Evolutionary conservation across 2,329 filamentous ascomycete genomes (phyloP).

Genomic region (Talaromyces sp.): DNA sequence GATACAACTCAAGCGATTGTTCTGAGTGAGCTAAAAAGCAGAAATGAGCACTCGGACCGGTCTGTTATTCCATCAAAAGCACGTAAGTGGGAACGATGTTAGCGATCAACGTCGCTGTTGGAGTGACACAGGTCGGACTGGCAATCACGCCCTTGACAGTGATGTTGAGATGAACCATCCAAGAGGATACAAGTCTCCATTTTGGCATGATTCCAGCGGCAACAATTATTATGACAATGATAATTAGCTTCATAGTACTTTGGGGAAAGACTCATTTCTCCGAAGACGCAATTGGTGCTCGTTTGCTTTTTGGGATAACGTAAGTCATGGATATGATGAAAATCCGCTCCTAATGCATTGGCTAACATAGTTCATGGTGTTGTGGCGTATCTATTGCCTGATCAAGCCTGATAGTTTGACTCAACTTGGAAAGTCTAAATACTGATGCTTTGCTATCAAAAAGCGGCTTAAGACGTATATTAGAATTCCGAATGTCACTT

Average conservation of each 20-base stretch:
- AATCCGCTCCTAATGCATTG: not conserved
- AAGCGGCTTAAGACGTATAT: too few relatives aligned
- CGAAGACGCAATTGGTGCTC: not conserved
- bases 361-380: not conserved
- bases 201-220: constrained; percentile 6
- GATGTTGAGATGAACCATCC: constrained; percentile 65
- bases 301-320: not conserved
- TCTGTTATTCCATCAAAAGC: not conserved
- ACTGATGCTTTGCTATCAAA: too few relatives aligned
- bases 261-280: not conserved
- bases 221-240: not conserved
- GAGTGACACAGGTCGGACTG: constrained; percentile 66
- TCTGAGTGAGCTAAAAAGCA: not conserved
- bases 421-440: not conserved
- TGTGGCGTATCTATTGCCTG: not conserved
- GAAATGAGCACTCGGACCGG: not conserved
- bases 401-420: not conserved
- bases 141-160: constrained; percentile 67
- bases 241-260: not conserved
- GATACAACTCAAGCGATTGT: not conserved
- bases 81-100: constrained; percentile 35
- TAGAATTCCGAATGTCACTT: too few relatives aligned
- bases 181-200: constrained; percentile 39
- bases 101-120: constrained; percentile 66
- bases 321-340: not conserved